Evolutionary conservation across 179 eudicot species (phyloP).

Genomic region (Patellifolia procumbens): DNA sequence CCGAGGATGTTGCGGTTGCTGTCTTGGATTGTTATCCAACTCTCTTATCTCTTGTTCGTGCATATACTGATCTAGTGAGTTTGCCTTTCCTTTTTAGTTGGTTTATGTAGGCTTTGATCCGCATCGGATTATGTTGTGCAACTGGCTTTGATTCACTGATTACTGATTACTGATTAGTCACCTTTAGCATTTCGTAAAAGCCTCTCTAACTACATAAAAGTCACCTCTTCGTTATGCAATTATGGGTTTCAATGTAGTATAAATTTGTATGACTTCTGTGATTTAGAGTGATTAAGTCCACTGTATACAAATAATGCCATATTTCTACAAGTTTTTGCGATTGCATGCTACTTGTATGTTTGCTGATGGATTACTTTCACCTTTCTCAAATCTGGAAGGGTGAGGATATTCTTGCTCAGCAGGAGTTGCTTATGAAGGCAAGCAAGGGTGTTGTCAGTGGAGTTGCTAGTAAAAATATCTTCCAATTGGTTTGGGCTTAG

Average conservation of each 20-base stretch:
- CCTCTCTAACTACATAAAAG: no score
- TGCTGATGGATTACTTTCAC: background rate
- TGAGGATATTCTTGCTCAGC: constrained; percentile 67
- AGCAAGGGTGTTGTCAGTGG: constrained; percentile 52
- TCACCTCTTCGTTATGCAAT: no score
- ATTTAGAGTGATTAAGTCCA: background rate
- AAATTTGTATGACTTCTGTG: no score
- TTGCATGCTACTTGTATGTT: background rate
- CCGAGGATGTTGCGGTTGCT: constrained; percentile 85
- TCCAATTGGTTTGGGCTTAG: constrained; percentile 66
- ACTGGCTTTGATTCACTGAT: no score
- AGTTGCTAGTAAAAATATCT: constrained; percentile 74
- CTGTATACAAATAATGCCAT: background rate
- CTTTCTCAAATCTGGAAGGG: constrained; percentile 43
- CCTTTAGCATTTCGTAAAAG: no score
- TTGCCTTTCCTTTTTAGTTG: background rate
- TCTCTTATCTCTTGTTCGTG: constrained; percentile 64
- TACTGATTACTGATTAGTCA: no score
- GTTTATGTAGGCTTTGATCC: background rate
- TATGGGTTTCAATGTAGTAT: background rate
- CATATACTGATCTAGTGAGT: constrained; percentile 82
- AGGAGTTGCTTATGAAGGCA: constrained; percentile 76
- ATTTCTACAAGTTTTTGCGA: no score
- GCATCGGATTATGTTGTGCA: background rate
- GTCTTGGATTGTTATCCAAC: constrained; percentile 90